These are phyloP conservation scores for Coemansia sp. DNA, from an alignment of 192 early-diverging fungal species.

Conservation along the genomic window DNA sequence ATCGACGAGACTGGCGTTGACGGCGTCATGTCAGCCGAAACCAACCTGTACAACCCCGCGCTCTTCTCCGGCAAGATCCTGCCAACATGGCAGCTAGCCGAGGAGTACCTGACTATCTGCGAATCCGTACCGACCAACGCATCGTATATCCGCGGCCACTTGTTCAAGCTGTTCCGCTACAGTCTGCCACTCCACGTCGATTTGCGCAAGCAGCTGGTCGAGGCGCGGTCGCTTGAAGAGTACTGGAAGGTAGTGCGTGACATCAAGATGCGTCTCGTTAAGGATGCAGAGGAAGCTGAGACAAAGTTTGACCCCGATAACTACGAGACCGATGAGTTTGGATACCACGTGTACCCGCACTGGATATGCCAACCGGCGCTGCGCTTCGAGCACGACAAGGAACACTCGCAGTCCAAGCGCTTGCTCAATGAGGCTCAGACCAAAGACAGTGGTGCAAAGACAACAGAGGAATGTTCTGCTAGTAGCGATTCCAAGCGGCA, in stretches of 20 bases:
- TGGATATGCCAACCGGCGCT: conserved; percentile 65
- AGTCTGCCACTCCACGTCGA: conserved; percentile 78
- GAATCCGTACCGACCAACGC: conserved; percentile 61
- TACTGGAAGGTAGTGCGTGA: conserved; percentile 55
- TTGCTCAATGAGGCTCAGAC: conserved; percentile 42
- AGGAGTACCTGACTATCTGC: conserved; percentile 91
- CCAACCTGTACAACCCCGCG: conserved; percentile 85
- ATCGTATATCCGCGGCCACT: conserved; percentile 76
- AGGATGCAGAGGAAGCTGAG: conserved; percentile 15
- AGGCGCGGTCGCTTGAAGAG: conserved; percentile 60
- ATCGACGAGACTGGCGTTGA: conserved; percentile 82
- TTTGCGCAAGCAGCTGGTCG: conserved; percentile 69
- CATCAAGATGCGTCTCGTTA: conserved; percentile 45
- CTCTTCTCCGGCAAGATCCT: conserved; percentile 71
- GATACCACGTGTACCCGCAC: conserved; percentile 58
- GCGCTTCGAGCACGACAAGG: conserved; percentile 55
- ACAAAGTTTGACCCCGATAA: conserved; percentile 30
- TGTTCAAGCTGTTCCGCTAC: conserved; percentile 89
- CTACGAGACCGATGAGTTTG: conserved; percentile 36
- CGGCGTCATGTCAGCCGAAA: conserved; percentile 94
- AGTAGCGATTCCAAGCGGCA: conserved; percentile 17
- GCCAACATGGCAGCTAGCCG: conserved; percentile 74
- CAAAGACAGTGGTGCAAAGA: not conserved
- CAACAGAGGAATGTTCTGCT: not conserved
- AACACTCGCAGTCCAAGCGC: conserved; percentile 40